Base-by-base conservation (phyloP, 2,329 filamentous ascomycete genomes). In the Fonsecaea monophora region DNA sequence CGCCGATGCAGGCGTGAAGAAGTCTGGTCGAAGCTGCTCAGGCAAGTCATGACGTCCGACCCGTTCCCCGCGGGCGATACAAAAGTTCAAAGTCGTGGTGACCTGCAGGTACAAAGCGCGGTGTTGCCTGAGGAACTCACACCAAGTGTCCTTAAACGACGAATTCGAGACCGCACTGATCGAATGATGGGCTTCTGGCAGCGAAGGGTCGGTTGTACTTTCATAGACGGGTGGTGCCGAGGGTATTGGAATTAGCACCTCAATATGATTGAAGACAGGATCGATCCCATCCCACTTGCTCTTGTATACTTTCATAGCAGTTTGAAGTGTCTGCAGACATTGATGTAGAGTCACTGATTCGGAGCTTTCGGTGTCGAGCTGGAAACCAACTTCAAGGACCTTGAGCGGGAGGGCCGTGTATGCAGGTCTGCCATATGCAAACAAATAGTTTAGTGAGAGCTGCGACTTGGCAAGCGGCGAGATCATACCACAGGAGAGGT, bases 221-320 rank as follows among this genome's bases (percentile, higher is more conserved):
- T 18, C n/a, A 25, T 18, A 18, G n/a, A 50, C 5, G 21, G n/a
- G n/a, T 18, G n/a, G 45, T 50, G n/a, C n/a, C 15, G 30, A 13
- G 13, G 9, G 25, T 1, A 35, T 57, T 2, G 54, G 25, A 57
- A 57, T 34, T 7, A 57, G 30, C 9, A 18, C 21, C 21, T n/a
- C n/a, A 10, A 57, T 7, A 8, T 18, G 25, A 10, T 38, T 57
- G 3, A 57, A 13, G 34, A 57, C 54, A 34, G 21, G 54, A 7
- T 57, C 54, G 34, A 57, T 57, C 25, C 54, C 54, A n/a, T 57
- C 54, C 54, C 54, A 57, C 54, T 18, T 34, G 54, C 54, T 57
- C 54, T 32, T 57, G 54, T 57, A 57, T 18, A 37, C 9, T 12
- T 34, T 57, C 54, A 57, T 57, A 13, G 54, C 25, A 21, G 7